Conservation (phyloP, 2,329 filamentous ascomycete genomes). For the Ascochyta lentis region DNA sequence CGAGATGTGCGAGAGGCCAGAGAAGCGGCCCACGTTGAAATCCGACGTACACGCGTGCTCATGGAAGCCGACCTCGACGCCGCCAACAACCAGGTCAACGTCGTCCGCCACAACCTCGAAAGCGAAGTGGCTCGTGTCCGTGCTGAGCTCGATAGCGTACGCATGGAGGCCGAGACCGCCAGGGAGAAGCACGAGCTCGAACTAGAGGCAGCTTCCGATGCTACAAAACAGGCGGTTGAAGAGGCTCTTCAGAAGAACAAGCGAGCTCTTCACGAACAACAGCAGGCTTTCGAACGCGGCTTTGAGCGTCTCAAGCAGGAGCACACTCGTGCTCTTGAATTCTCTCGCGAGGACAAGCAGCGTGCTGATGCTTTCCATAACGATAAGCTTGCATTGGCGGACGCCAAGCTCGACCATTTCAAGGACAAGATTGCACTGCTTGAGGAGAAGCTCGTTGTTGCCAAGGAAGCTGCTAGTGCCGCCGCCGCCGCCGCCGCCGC, state of each 20-base stretch:
- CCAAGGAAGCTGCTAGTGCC: conserved; percentile 83
- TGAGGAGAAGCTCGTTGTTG: conserved; percentile 89
- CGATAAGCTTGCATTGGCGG: conserved; percentile 80
- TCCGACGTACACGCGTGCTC: conserved; percentile 78
- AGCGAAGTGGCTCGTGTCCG: conserved; percentile 76
- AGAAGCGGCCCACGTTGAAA: conserved; percentile 78
- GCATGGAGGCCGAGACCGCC: conserved; percentile 79
- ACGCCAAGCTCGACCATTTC: conserved; percentile 83
- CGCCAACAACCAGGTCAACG: conserved; percentile 84
- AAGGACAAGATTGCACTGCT: conserved; percentile 85
- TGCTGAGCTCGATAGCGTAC: conserved; percentile 76
- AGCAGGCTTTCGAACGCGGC: conserved; percentile 46
- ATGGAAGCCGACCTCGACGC: conserved; percentile 83
- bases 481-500: conserved; percentile 76
- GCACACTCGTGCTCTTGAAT: conserved; percentile 69
- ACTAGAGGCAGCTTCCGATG: conserved; percentile 78
- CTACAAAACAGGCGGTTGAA: conserved; percentile 66
- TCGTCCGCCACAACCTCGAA: conserved; percentile 81
- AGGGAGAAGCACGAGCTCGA: conserved; percentile 84
- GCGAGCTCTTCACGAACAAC: conserved; percentile 62
- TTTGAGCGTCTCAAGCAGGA: conserved; percentile 59
- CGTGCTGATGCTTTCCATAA: conserved; percentile 79
- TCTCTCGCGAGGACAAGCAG: conserved; percentile 80
- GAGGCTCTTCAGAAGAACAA: conserved; percentile 62
- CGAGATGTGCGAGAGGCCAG: conserved; percentile 84